Base-by-base conservation (phyloP, 140 eudicot genomes). In the Anethum foeniculum region DNA sequence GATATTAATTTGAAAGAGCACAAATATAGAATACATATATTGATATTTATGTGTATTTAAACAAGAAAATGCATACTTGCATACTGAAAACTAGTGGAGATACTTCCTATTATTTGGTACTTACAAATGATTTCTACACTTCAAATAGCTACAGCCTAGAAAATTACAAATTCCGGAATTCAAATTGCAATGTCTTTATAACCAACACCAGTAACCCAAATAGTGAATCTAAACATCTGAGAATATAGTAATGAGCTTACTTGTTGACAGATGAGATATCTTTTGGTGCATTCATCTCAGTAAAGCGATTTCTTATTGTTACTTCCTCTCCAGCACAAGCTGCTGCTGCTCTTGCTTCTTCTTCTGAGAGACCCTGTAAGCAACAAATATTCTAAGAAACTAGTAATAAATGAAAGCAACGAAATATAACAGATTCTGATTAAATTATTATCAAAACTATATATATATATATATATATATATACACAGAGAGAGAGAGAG, bases 311-410 rank as follows among this genome's bases (percentile, higher is more conserved):
- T 85, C 99, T 89, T 84, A 95, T 95, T 87, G 89, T 72, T 32
- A 93, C 99, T 90, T 95, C 98, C 80, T 95, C 97, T 76, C 99
- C 90, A 12, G 99, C 99, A 86, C 98, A 91, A 58, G 98, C 89
- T 39, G 99, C 99, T 49, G 99, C 99, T 58, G 93, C 89, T 86
- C 99, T 93, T 81, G 93, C 98, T 89, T 95, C 99, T 85, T 95
- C 99, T 91, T 95, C 99, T 79, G 99, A 89, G 13, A 95, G 90
- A 85, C 98, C 99, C 99, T 95, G 27, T 84, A 27, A 51, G 39
- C 81, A 75, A 68, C 71, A 77, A 71, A 38, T 49, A 1, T 67
- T 25, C 30, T 15, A 80, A n/a, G 77, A 80, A 44, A 41, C 48
- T 30, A 56, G 76, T 77, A 34, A 68, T n/a, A 27, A 62, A 62